A percentile compares a stretch with the other conserved stretches of the same genome.
phyloP scores from a whole-genome alignment of 139 green algal genomes.

The Chlamydomonas sp. region DNA sequence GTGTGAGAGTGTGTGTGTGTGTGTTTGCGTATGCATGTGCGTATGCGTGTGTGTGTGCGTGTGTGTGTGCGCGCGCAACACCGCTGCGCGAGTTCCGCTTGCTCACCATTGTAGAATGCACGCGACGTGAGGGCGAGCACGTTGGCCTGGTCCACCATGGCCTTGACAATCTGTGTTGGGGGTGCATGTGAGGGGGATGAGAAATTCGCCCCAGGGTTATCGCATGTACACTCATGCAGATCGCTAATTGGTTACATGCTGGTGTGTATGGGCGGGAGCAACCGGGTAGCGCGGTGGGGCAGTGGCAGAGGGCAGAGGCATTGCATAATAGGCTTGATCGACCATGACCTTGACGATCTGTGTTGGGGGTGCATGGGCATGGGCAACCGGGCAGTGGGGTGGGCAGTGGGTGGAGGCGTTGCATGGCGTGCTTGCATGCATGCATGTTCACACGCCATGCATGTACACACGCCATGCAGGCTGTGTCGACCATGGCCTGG shows the following conservation, averaged over 20 bases:
- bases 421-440: too few relatives aligned
- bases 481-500: constrained; percentile 64
- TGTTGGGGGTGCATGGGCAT: neutral
- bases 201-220: too few relatives aligned
- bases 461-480: too few relatives aligned
- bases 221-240: too few relatives aligned
- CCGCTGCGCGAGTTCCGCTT: neutral
- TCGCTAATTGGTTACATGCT: neutral
- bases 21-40: neutral
- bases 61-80: too few relatives aligned
- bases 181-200: too few relatives aligned
- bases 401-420: too few relatives aligned
- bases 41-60: neutral
- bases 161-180: constrained; percentile 71
- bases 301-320: too few relatives aligned
- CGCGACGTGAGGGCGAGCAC: constrained; percentile 83
- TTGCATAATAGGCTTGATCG: constrained; percentile 78
- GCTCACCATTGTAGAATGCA: constrained; percentile 88
- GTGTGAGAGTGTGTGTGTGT: neutral
- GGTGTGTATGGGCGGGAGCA: neutral
- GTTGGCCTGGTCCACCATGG: constrained; percentile 75
- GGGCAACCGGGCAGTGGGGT: too few relatives aligned
- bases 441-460: too few relatives aligned
- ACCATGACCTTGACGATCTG: constrained; percentile 83
- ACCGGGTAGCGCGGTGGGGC: too few relatives aligned